A percentile compares a stretch with the other conserved stretches of the same genome.
Conservation (phyloP, 2,329 filamentous ascomycete genomes). For the Penicillium sp. region DNA sequence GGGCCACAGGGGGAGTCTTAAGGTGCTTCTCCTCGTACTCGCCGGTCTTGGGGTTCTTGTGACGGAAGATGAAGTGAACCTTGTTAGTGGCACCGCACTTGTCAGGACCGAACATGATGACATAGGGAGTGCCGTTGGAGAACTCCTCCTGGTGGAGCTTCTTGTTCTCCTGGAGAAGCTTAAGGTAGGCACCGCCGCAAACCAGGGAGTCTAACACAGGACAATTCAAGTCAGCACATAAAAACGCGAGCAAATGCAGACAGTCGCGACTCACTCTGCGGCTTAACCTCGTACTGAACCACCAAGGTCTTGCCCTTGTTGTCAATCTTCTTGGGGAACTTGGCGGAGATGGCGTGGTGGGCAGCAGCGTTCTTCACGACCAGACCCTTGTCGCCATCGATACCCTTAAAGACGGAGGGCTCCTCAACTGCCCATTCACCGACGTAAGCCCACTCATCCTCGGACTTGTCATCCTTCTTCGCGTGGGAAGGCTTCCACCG, state of each 20-base stretch:
- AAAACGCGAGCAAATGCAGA: neutral
- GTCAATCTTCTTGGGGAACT: slow-evolving; percentile 94
- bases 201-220: slow-evolving; percentile 75
- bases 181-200: slow-evolving; percentile 98
- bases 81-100: slow-evolving; percentile 99
- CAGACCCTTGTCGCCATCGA: slow-evolving; percentile 91
- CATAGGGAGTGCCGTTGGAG: slow-evolving; percentile 93
- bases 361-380: slow-evolving; percentile 97
- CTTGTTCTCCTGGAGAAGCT: slow-evolving; percentile 97
- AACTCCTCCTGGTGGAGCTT: slow-evolving; percentile 97
- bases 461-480: slow-evolving; percentile 86
- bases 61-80: slow-evolving; percentile 96
- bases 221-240: neutral
- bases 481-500: slow-evolving; percentile 94
- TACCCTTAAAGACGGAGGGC: slow-evolving; percentile 83
- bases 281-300: slow-evolving; percentile 98
- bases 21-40: slow-evolving; percentile 99
- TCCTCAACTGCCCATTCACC: slow-evolving; percentile 97
- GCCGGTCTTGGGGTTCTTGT: slow-evolving; percentile 99
- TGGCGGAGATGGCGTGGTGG: slow-evolving; percentile 98
- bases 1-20: slow-evolving; percentile 74
- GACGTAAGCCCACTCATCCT: slow-evolving; percentile 94
- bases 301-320: slow-evolving; percentile 97
- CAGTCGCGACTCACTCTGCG: slow-evolving; percentile 70
- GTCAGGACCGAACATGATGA: slow-evolving; percentile 99